Base-by-base conservation (phyloP, 371 early-diverging fungal genomes). In the Catenaria anguillulae region DNA sequence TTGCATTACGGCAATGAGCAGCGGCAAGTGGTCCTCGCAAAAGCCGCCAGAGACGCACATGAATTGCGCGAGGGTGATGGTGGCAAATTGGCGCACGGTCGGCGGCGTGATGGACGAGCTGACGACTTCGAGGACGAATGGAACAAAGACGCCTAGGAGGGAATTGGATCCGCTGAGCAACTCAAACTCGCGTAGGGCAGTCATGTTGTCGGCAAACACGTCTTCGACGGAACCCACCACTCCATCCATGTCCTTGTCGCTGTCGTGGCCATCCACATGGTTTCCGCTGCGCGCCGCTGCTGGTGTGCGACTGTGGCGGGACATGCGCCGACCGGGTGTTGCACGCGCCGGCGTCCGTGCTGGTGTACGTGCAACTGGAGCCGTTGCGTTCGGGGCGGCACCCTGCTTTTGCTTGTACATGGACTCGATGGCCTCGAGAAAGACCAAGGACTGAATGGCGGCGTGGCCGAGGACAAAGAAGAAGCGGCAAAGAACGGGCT, bases 1-100 rank as follows among this genome's bases (percentile, higher is more conserved):
- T 17, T 40, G 40, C 59, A 94, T 87, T 1, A 37, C 24, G 21
- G 6, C 13, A 12, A 26, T n/a, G 1, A 97, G 71, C 6, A 95
- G 77, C 58, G 85, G 92, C n/a, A 97, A 79, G 68, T 95, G 78
- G 37, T 80, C 70, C 62, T 94, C 95, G 72, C 97, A 97, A 61
- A 86, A 97, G 29, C 87, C 83, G 24, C 90, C 78, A 54, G 90
- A 89, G 43, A 97, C 83, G 68, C 97, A 96, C 96, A 94, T 95
- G 64, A 96, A 81, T 70, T 96, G 96, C 71, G 87, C 80, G 31
- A 97, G 74, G 1, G n/a, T 23, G 26, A 45, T 42, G 2, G 45
- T 19, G 15, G 59, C 59, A 58, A 58, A 36, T 15, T 13, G n/a
- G 40, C 43, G 36, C 59, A 58, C 5, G 1, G 8, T 10, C 29